Percentiles rank a stretch among this genome's conserved stretches.
These are phyloP conservation scores for Xylaria multiplex DNA, from an alignment of 2,329 filamentous ascomycete species.

Conservation along the genomic window DNA sequence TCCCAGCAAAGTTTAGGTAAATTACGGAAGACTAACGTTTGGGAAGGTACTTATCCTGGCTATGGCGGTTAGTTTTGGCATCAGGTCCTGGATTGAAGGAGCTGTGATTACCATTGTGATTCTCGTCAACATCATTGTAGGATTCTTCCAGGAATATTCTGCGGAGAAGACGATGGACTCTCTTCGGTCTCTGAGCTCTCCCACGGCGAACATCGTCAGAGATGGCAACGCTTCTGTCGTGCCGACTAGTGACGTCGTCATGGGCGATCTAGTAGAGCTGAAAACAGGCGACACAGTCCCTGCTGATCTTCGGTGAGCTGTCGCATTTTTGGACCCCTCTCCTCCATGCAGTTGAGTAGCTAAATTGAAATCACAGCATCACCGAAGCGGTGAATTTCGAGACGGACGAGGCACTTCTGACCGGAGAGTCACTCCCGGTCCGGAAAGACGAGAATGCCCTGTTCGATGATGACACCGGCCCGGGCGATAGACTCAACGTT, in stretches of 20 bases:
- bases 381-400: constrained; percentile 65
- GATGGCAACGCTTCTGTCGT: constrained; percentile 61
- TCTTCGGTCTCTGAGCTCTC: constrained; percentile 60
- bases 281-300: constrained; percentile 59
- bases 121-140: constrained; percentile 62
- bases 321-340: background rate
- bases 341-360: background rate
- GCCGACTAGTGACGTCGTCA: constrained; percentile 64
- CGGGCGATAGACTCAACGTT: constrained; percentile 71
- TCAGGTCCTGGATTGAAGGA: constrained; percentile 65
- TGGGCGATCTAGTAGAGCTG: constrained; percentile 67
- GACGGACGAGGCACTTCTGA: constrained; percentile 70
- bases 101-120: constrained; percentile 64
- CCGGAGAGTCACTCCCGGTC: constrained; percentile 70
- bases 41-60: constrained; percentile 60
- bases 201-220: constrained; percentile 61
- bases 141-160: constrained; percentile 64
- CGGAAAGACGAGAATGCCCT: constrained; percentile 60
- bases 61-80: constrained; percentile 64
- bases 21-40: background rate
- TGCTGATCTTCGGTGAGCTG: constrained; percentile 52
- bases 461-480: constrained; percentile 63
- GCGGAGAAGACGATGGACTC: constrained; percentile 68
- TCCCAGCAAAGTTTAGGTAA: background rate
- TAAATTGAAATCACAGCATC: constrained; percentile 45